A percentile compares a stretch with the other conserved stretches of the same genome.
Evolutionary conservation across 176 grass and related monocot genomes (phyloP).

Genomic region (Miscanthus lutarioriparius): DNA sequence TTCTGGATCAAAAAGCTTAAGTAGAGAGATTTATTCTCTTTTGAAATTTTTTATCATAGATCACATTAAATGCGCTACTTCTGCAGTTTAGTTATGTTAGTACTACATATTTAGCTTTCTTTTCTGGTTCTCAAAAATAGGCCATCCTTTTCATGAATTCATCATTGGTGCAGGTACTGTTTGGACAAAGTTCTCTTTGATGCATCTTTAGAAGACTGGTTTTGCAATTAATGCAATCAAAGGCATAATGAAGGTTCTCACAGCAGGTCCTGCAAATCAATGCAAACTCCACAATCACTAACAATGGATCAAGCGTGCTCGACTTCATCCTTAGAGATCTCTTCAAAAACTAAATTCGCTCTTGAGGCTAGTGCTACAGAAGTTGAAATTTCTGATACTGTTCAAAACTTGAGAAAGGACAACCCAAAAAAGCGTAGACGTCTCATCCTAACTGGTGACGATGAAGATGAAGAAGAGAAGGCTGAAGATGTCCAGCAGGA

Average conservation of each 20-base stretch:
- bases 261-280: neutral
- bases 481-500: neutral
- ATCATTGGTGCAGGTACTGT: conserved; percentile 34
- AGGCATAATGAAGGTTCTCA: conserved; percentile 11
- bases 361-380: neutral
- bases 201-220: conserved; percentile 24
- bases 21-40: neutral
- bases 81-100: neutral
- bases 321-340: neutral
- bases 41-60: neutral
- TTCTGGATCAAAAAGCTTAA: too few relatives aligned
- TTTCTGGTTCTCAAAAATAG: too few relatives aligned
- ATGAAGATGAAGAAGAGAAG: conserved; percentile 7
- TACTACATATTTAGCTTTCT: too few relatives aligned
- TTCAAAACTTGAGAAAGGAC: conserved; percentile 18
- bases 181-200: conserved; percentile 23
- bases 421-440: conserved; percentile 10
- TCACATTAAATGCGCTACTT: neutral
- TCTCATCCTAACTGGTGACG: conserved; percentile 6
- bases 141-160: neutral
- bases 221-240: conserved; percentile 22
- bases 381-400: conserved; percentile 3
- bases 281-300: neutral
- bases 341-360: neutral
- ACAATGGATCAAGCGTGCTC: neutral